Base-by-base conservation (phyloP, 73 alveolate genomes). In the Paramecium bursaria region DNA sequence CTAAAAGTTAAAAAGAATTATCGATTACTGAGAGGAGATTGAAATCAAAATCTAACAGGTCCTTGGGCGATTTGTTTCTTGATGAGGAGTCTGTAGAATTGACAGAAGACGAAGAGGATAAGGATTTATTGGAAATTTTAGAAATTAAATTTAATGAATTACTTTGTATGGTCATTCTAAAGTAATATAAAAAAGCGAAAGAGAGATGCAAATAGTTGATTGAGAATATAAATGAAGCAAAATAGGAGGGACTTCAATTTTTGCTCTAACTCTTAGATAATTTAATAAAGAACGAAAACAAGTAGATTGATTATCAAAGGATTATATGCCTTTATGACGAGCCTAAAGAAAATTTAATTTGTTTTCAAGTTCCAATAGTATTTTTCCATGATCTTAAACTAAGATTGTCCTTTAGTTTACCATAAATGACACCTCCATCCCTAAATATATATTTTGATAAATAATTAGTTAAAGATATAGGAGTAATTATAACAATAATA, bases 341-440 rank as follows among this genome's bases (percentile, higher is more conserved):
- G 35, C 53, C 82, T n/a, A 54, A 42, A n/a, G 76, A 79, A 26
- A 73, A 79, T 26, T 49, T 74, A 10, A 67, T 87, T 54, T 67
- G 85, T 13, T 53, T 74, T 30, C 73, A 87, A 80, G 57, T 73
- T 39, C 86, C 85, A 3, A 75, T 51, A 22, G 74, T 61, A n/a
- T 87, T 51, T 27, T 46, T 80, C n/a, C 55, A 80, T 9, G 86
- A 46, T 0, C 61, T 86, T 3, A 75, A 75, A 30, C 42, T 87
- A 42, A 44, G 92, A 23, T 51, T 73, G 10, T 50, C 90, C 1
- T 87, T 87, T 55, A 53, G 74, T 33, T 44, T 87, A 29, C 92
- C 92, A 17, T 31, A 15, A 29, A 50, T 79, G 52, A 55, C 73
- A 22, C 86, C 87, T 17, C 92, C 92, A n/a, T 27, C 86, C 13